Evolutionary conservation across 192 early-diverging fungal species (phyloP), one percentile per base, ranked within the genome.

Genomic region (Allomyces javanicus): DNA sequence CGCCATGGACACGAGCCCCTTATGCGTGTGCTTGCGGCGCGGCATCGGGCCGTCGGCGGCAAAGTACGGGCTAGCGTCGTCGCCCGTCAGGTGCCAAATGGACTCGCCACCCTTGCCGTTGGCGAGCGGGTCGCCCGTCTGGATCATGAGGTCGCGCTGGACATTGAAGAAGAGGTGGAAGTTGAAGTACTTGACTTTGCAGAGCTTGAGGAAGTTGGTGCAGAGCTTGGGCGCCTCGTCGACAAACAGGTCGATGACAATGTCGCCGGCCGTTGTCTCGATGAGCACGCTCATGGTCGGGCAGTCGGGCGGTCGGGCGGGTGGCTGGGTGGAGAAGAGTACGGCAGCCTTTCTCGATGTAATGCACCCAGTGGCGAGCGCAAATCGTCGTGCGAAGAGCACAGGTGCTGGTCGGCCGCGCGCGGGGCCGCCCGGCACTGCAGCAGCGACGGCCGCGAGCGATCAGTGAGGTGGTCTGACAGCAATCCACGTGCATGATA

Each of bases 121-220:
- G 9, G 84, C 89, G 0, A 79, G 79, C 14, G 85, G 85, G 75
- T 92, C 87, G 25, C 90, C 88, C 0, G 83, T 82, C 62, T 88
- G 86, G 0, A 82, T 82, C 77, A 86, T 86, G 67, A 91, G 92
- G 66, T 87, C 79, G 67, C 86, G 81, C 68, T 87, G 83, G 17
- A 94, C 83, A 72, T 88, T 87, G 73, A 89, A 83, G 67, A 91
- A 90, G 45, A 86, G 80, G 24, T 78, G 73, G 65, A 81, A 92
- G 77, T 94, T 92, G 74, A 89, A 92, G 68, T 85, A 85, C 68
- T 94, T 94, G 64, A 83, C 76, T 69, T 96, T 94, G 72, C 90
- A 92, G 11, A 94, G 80, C 71, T 94, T 91, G 44, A 94, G 65
- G 68, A 94, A 94, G 69, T 94, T 94, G 70, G 80, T 74, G 27